phyloP scores from a whole-genome alignment of 2,329 filamentous ascomycete genomes.

The Dryadomyces quercivorus region DNA sequence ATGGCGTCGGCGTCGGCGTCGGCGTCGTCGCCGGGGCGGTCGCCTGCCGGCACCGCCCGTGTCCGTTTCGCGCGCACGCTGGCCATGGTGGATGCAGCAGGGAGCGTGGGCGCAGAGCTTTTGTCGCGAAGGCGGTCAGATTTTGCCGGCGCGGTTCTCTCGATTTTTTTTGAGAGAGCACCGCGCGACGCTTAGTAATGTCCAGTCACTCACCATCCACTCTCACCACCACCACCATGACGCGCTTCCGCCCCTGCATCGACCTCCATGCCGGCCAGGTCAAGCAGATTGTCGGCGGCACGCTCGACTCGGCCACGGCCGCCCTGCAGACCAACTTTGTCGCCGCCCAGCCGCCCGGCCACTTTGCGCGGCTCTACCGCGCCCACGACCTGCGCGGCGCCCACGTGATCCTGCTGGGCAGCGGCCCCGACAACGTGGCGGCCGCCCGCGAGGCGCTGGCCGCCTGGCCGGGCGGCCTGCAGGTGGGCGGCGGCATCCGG shows the following conservation, averaged over 20 bases:
- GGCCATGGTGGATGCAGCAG: neutral
- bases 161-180: no score
- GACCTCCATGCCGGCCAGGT: slow-evolving; percentile 95
- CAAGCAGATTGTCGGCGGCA: slow-evolving; percentile 97
- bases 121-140: no score
- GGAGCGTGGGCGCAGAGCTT: no score
- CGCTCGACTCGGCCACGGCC: slow-evolving; percentile 55
- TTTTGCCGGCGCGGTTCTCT: no score
- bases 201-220: no score
- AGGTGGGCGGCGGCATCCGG: slow-evolving; percentile 89
- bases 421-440: slow-evolving; percentile 59
- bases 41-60: slow-evolving; percentile 8
- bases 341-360: slow-evolving; percentile 65
- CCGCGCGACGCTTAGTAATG: no score
- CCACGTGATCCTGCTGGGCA: slow-evolving; percentile 91
- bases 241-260: slow-evolving; percentile 88
- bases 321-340: slow-evolving; percentile 85
- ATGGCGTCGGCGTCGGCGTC: slow-evolving; percentile 35
- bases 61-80: neutral
- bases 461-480: slow-evolving; percentile 69
- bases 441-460: slow-evolving; percentile 66
- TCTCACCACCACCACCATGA: slow-evolving; percentile 54
- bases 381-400: slow-evolving; percentile 63
- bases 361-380: slow-evolving; percentile 75
- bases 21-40: slow-evolving; percentile 8